These are phyloP conservation scores for Vigna unguiculata DNA, from an alignment of 306 rosid genomes.

Conservation along the genomic window DNA sequence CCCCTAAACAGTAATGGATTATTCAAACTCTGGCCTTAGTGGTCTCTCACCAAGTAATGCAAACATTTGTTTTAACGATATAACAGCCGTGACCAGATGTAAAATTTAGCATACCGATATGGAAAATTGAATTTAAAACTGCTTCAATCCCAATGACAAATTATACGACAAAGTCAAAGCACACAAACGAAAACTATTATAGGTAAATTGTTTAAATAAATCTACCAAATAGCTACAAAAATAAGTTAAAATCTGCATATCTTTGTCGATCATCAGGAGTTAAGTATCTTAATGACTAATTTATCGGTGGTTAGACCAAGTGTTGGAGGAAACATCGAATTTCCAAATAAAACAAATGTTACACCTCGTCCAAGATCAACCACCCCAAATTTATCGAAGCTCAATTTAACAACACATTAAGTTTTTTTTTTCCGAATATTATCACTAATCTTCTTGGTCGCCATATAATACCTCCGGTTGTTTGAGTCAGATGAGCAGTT, in stretches of 20 bases:
- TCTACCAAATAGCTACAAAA: background rate
- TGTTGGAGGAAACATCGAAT: background rate
- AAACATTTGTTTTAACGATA: too few species aligned
- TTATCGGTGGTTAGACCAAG: background rate
- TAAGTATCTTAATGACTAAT: background rate
- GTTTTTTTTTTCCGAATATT: constrained; percentile 49
- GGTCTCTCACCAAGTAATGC: too few species aligned
- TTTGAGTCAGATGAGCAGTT: constrained; percentile 63
- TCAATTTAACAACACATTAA: constrained; percentile 66
- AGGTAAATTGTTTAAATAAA: background rate
- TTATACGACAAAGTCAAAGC: background rate
- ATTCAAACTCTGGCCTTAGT: too few species aligned
- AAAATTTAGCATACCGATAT: background rate
- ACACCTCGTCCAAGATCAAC: background rate
- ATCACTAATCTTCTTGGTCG: constrained; percentile 54
- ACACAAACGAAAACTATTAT: background rate
- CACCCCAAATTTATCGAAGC: constrained; percentile 49
- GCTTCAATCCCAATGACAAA: background rate
- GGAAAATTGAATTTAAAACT: background rate
- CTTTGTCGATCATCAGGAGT: background rate
- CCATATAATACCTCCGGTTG: constrained; percentile 54
- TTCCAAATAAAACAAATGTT: background rate
- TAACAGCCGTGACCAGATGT: background rate
- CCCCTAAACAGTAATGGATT: too few species aligned
- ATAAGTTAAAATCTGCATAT: background rate